Evolutionary conservation across 1,139 yeast species (phyloP), one percentile per base, ranked within the genome.

Genomic region (Nakaseomyces nivariensis): DNA sequence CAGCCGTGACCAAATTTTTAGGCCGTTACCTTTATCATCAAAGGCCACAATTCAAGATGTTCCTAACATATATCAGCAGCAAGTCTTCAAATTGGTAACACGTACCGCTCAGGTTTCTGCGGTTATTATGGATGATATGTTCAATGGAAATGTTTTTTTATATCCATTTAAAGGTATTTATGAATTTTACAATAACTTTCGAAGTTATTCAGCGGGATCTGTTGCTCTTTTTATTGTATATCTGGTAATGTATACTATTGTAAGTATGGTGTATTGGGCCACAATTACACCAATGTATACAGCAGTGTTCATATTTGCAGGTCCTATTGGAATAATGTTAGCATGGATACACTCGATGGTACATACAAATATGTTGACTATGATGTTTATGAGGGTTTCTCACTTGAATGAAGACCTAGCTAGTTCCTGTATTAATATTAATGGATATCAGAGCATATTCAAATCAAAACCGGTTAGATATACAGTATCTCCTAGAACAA

Each of bases 281-380:
- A 60, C 67, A 0, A 58, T 64, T 4, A 56, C 66, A 1, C 68
- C 68, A 4, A 50, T 63, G 38, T 64, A 64, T 49, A 50, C 62
- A 25, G 59, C 64, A 5, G 43, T 60, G 4, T 58, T 64, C n/a
- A 54, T 58, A 3, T 51, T 61, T 5, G 51, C 63, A 25, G 68
- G 68, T 9, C 67, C 67, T 6, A 13, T 60, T 5, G 67, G 67
- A 2, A 25, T 61, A 24, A 49, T 54, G 6, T 43, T 63, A n/a
- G 64, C 66, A 4, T 53, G 57, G 47, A 41, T 59, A 8, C 68
- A 63, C 49, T 56, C 64, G 10, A 47, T 62, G 27, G 44, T 63
- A 27, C 68, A 64, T 26, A 54, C 63, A n/a, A 64, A 63, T 45
- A 49, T 58, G 43, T 52, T 64, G 9, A 56, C 66, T 5, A 59